These are phyloP conservation scores for Saccharomycopsis phalli DNA, from an alignment of 1,139 yeast genomes.

Conservation along the genomic window DNA sequence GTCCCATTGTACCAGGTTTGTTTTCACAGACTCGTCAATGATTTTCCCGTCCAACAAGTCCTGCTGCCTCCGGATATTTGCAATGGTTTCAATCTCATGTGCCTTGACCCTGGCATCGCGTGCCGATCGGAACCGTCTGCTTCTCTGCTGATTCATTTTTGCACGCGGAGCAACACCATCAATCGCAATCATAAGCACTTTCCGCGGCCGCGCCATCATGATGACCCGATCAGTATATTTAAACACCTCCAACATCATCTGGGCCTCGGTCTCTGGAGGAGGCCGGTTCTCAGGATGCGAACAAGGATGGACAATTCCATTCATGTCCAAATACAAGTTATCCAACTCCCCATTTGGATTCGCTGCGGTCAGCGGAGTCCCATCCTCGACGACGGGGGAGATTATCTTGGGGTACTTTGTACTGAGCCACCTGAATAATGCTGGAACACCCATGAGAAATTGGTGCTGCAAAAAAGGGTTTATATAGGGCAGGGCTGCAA, in stretches of 20 bases:
- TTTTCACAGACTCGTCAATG: slow-evolving; percentile 54
- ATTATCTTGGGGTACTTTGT: slow-evolving; percentile 90
- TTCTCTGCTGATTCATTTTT: slow-evolving; percentile 96
- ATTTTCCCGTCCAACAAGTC: slow-evolving; percentile 44
- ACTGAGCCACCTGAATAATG: slow-evolving; percentile 94
- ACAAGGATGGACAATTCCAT: slow-evolving; percentile 96
- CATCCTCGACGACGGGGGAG: slow-evolving; percentile 51
- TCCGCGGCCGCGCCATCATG: slow-evolving; percentile 91
- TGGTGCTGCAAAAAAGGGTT: no score
- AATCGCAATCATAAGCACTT: slow-evolving; percentile 86
- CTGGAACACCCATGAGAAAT: slow-evolving; percentile 71
- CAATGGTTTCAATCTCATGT: slow-evolving; percentile 49
- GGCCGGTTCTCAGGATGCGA: slow-evolving; percentile 94
- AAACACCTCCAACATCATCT: slow-evolving; percentile 87
- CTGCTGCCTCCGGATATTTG: slow-evolving; percentile 39
- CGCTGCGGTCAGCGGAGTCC: slow-evolving; percentile 55
- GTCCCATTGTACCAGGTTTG: slow-evolving; percentile 49
- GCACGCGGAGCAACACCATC: slow-evolving; percentile 99
- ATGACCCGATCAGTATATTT: slow-evolving; percentile 83
- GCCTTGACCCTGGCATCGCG: slow-evolving; percentile 73
- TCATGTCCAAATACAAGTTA: slow-evolving; percentile 88
- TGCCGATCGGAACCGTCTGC: slow-evolving; percentile 93
- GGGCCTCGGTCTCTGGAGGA: slow-evolving; percentile 90
- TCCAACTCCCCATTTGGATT: slow-evolving; percentile 96
- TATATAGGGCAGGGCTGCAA: no score